These are phyloP conservation scores for Talaromyces verruculosus DNA, from an alignment of 2,329 filamentous ascomycete genomes.

Conservation along the genomic window DNA sequence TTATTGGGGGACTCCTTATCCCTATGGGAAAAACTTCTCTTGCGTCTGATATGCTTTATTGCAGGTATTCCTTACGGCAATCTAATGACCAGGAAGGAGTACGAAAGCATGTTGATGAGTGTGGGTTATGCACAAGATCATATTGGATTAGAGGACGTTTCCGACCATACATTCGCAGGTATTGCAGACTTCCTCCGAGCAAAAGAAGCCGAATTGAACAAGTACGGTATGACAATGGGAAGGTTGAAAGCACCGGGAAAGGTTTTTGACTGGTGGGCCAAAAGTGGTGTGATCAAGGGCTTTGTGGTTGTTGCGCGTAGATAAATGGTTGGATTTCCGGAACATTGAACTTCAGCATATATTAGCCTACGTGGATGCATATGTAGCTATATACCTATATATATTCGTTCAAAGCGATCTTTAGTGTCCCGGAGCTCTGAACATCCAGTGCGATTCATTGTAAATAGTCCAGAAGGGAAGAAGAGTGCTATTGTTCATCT, in stretches of 20 bases:
- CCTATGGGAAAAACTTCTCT: slow-evolving; percentile 33
- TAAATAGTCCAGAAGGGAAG: too few relatives aligned
- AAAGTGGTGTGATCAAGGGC: slow-evolving; percentile 26
- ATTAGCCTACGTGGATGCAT: too few relatives aligned
- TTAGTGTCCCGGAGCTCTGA: too few relatives aligned
- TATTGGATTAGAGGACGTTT: slow-evolving; percentile 53
- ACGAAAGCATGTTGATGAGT: slow-evolving; percentile 47
- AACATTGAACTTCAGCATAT: too few relatives aligned
- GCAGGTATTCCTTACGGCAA: slow-evolving; percentile 53
- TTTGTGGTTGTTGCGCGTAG: too few relatives aligned
- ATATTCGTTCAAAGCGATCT: too few relatives aligned
- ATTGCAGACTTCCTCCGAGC: slow-evolving; percentile 47
- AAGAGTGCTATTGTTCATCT: too few relatives aligned
- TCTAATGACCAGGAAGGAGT: slow-evolving; percentile 50
- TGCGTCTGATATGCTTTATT: slow-evolving; percentile 48
- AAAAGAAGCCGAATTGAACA: slow-evolving; percentile 37
- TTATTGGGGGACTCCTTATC: slow-evolving; percentile 36
- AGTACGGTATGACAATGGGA: slow-evolving; percentile 41
- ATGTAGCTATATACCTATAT: too few relatives aligned
- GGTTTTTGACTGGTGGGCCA: slow-evolving; percentile 47
- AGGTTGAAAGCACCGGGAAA: slow-evolving; percentile 34
- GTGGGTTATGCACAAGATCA: slow-evolving; percentile 49
- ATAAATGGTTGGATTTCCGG: too few relatives aligned
- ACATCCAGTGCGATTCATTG: too few relatives aligned
- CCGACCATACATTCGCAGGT: slow-evolving; percentile 54